Percentiles rank a stretch among this genome's conserved stretches.
These are phyloP conservation scores for Endocalyx cinctus DNA, from an alignment of 2,329 filamentous ascomycete species.

Conservation along the genomic window DNA sequence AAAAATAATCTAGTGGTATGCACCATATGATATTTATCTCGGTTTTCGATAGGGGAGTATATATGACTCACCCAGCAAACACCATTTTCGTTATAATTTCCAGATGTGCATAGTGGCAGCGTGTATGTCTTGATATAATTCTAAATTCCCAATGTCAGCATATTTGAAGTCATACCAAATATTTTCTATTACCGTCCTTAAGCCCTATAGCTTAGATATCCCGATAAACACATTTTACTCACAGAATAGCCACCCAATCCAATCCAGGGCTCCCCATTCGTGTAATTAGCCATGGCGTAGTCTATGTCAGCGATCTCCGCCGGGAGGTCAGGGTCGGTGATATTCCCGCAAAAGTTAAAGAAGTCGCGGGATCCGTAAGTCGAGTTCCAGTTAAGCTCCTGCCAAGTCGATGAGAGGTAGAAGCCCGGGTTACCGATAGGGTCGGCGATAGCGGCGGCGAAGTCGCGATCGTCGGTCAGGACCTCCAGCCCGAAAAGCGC, in stretches of 20 bases:
- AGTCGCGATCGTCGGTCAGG: slow-evolving; percentile 40
- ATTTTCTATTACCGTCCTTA: too few relatives aligned
- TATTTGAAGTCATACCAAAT: too few relatives aligned
- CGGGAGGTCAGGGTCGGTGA: slow-evolving; percentile 41
- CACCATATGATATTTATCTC: not conserved
- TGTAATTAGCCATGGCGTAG: slow-evolving; percentile 41
- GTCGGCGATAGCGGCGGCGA: slow-evolving; percentile 41
- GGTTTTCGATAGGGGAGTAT: slow-evolving; percentile 9
- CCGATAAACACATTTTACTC: not conserved
- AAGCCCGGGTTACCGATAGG: slow-evolving; percentile 30
- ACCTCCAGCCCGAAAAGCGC: slow-evolving; percentile 41
- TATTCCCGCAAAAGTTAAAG: slow-evolving; percentile 47
- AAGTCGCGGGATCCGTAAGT: slow-evolving; percentile 40
- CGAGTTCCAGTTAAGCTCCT: slow-evolving; percentile 46
- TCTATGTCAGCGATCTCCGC: slow-evolving; percentile 40
- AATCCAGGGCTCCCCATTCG: slow-evolving; percentile 43
- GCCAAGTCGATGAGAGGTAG: slow-evolving; percentile 48
- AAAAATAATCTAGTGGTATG: too few relatives aligned
- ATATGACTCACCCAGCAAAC: slow-evolving; percentile 38
- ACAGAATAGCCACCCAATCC: slow-evolving; percentile 46
- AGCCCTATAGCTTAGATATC: too few relatives aligned
- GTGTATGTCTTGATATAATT: slow-evolving; percentile 44
- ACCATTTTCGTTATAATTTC: slow-evolving; percentile 32
- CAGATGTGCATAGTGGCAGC: slow-evolving; percentile 36
- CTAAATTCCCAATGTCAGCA: slow-evolving; percentile 5